phyloP scores from a whole-genome alignment of 2,329 filamentous ascomycete genomes.

The Diaporthe vaccinii region DNA sequence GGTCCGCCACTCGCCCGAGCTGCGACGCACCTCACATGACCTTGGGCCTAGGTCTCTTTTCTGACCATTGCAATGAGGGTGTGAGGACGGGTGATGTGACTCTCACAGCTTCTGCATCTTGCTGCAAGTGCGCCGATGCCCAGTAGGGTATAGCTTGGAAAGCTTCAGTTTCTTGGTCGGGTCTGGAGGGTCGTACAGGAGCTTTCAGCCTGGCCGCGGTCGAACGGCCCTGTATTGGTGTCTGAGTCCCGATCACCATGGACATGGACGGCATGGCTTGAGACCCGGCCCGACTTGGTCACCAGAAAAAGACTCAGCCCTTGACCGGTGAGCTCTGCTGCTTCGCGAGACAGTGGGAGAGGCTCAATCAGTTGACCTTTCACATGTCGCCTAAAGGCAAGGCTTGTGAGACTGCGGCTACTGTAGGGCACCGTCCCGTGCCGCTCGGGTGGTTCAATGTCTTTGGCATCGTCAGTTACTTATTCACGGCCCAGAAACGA shows the following conservation, averaged over 20 bases:
- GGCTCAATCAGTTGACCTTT: constrained; percentile 10
- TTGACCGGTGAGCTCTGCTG: constrained; percentile 2
- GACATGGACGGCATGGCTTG: constrained; percentile 12
- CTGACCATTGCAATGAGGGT: background rate
- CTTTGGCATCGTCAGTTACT: constrained; percentile 12
- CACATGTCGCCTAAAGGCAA: constrained; percentile 16
- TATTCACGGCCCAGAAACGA: background rate
- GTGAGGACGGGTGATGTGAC: constrained; percentile 17
- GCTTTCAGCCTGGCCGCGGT: constrained; percentile 17
- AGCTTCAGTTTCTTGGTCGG: constrained; percentile 20
- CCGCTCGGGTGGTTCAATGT: constrained; percentile 1
- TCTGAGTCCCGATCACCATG: background rate
- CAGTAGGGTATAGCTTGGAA: constrained; percentile 18
- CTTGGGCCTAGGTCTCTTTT: constrained; percentile 8
- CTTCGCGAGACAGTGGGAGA: constrained; percentile 5
- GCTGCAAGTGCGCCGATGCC: constrained; percentile 23
- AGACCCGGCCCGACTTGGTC: constrained; percentile 2
- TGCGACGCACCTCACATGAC: constrained; percentile 31
- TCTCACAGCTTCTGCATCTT: constrained; percentile 23
- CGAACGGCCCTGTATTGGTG: constrained; percentile 11
- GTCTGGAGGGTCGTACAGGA: constrained; percentile 24
- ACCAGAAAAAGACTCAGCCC: background rate
- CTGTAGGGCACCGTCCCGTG: constrained; percentile 17
- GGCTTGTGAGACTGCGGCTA: background rate
- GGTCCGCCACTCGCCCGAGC: constrained; percentile 31